Evolutionary conservation across 495 filamentous ascomycete species (phyloP).

Genomic region (Daldinia loculata): DNA sequence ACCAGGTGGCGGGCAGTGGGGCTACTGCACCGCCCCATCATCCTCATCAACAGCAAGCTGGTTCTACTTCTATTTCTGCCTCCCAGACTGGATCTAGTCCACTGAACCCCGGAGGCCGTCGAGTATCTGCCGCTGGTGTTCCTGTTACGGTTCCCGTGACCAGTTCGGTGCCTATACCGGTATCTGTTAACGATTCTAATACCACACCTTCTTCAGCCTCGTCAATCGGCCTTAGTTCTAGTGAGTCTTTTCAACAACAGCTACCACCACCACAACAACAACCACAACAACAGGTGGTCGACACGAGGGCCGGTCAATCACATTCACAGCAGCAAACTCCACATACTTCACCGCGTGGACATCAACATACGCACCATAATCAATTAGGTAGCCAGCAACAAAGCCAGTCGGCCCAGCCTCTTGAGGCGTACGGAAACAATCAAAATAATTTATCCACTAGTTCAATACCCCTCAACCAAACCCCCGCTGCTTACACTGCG

Average conservation of each 20-base stretch:
- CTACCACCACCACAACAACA: slow-evolving; percentile 5
- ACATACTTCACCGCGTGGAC: slow-evolving; percentile 28
- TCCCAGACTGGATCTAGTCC: slow-evolving; percentile 22
- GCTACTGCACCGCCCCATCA: slow-evolving; percentile 45
- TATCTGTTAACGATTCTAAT: slow-evolving; percentile 38
- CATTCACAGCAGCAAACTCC: slow-evolving; percentile 35
- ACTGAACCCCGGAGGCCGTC: slow-evolving; percentile 33
- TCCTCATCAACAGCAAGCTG: slow-evolving; percentile 34
- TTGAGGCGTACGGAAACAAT: slow-evolving; percentile 35
- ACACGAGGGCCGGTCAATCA: slow-evolving; percentile 28
- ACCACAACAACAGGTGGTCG: slow-evolving; percentile 27
- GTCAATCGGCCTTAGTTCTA: slow-evolving; percentile 53
- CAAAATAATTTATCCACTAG: slow-evolving; percentile 43
- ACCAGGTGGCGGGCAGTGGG: slow-evolving; percentile 49
- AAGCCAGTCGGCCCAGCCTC: slow-evolving; percentile 26
- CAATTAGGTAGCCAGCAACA: slow-evolving; percentile 37
- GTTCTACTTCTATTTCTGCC: slow-evolving; percentile 25
- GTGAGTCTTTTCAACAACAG: slow-evolving; percentile 55
- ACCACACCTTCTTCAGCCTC: slow-evolving; percentile 56
- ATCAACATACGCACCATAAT: slow-evolving; percentile 36
- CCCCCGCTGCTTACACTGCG: slow-evolving; percentile 41
- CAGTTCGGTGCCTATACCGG: slow-evolving; percentile 20
- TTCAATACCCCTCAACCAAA: slow-evolving; percentile 47
- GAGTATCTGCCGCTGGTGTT: slow-evolving; percentile 40
- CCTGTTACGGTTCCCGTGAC: slow-evolving; percentile 17